These are phyloP conservation scores for Aquilaria sinensis DNA, from an alignment of 345 rosid genomes.

Conservation along the genomic window DNA sequence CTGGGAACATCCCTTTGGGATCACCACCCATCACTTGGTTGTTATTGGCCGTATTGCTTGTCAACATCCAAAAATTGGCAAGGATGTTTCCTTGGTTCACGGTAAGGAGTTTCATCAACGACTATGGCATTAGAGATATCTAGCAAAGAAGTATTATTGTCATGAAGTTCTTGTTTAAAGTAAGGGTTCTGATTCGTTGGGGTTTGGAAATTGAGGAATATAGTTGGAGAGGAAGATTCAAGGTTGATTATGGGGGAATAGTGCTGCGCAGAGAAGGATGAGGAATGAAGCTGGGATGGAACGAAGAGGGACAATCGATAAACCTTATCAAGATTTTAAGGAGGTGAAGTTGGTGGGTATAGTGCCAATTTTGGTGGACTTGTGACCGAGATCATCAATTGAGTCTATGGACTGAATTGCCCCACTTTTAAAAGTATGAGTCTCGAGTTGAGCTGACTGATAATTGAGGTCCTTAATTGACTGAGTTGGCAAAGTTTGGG, in stretches of 20 bases:
- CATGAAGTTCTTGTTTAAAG: constrained; percentile 52
- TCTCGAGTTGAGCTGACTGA: too few species aligned
- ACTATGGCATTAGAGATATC: constrained; percentile 32
- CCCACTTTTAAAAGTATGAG: too few species aligned
- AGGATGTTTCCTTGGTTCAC: constrained; percentile 62
- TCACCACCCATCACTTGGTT: constrained; percentile 68
- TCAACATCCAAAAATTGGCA: constrained; percentile 86
- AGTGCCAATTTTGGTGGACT: constrained; percentile 84
- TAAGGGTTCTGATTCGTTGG: constrained; percentile 33
- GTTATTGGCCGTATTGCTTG: constrained; percentile 41
- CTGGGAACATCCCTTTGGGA: constrained; percentile 84
- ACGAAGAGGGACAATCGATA: constrained; percentile 82
- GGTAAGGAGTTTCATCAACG: constrained; percentile 47
- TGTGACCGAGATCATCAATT: too few species aligned
- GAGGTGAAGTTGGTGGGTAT: constrained; percentile 93
- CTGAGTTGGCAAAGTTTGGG: too few species aligned
- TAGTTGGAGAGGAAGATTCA: constrained; percentile 32
- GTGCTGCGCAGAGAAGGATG: constrained; percentile 48
- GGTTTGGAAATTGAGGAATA: constrained; percentile 77
- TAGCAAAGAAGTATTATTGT: constrained; percentile 21
- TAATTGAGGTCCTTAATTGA: too few species aligned
- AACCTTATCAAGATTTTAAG: constrained; percentile 85
- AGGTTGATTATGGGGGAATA: constrained; percentile 44
- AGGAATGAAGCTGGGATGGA: constrained; percentile 71
- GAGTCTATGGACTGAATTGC: too few species aligned